Percentiles rank a stretch among this genome's conserved stretches.
Evolutionary conservation across 768 basidiomycete genomes (phyloP).

Genomic region (Chalciporus piperatus): DNA sequence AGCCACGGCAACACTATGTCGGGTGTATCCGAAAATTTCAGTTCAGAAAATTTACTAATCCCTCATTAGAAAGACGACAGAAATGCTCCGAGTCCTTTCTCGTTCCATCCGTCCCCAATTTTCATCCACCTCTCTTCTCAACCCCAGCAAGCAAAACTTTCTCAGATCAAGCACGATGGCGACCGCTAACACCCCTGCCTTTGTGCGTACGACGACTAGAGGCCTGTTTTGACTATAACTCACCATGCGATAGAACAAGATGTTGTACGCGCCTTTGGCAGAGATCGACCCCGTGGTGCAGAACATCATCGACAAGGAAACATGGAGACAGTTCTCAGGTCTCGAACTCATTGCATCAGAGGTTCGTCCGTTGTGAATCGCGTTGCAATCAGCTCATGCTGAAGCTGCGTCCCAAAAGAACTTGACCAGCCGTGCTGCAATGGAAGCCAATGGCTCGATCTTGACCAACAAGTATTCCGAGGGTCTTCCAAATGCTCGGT

Average conservation of each 20-base stretch:
- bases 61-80: slow-evolving; percentile 1
- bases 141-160: slow-evolving; percentile 15
- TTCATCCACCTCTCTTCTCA: slow-evolving; percentile 21
- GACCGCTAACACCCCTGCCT: slow-evolving; percentile 55
- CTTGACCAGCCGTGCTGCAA: slow-evolving; percentile 90
- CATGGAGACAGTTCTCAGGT: slow-evolving; percentile 96
- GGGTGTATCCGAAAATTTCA: not conserved
- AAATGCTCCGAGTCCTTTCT: slow-evolving; percentile 30
- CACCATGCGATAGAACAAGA: slow-evolving; percentile 68
- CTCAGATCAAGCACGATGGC: slow-evolving; percentile 52
- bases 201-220: slow-evolving; percentile 40
- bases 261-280: slow-evolving; percentile 81
- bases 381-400: not conserved
- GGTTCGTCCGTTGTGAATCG: slow-evolving; percentile 43
- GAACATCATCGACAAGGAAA: slow-evolving; percentile 98
- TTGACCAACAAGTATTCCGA: slow-evolving; percentile 99
- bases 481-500: slow-evolving; percentile 95
- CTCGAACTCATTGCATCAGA: slow-evolving; percentile 99
- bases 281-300: slow-evolving; percentile 94
- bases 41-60: slow-evolving; percentile 1
- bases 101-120: slow-evolving; percentile 28
- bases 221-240: not conserved
- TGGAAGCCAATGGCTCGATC: slow-evolving; percentile 99
- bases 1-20: not conserved
- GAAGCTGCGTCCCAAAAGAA: slow-evolving; percentile 51